These are phyloP conservation scores for Flaveria trinervia DNA, from an alignment of 129 eudicot species.

Conservation along the genomic window DNA sequence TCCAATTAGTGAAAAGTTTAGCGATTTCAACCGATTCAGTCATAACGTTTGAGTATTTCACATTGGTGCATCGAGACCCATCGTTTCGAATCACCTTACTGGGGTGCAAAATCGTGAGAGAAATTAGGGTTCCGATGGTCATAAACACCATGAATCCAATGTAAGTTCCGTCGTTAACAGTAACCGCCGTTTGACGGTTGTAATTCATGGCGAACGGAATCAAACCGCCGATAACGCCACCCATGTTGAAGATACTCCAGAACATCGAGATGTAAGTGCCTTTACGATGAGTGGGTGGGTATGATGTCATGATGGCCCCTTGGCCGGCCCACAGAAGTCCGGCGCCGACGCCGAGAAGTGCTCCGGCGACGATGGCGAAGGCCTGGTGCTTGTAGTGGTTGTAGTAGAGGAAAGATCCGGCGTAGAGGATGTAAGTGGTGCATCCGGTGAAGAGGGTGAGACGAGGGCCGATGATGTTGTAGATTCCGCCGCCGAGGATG, in stretches of 20 bases:
- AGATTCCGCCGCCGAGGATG: constrained; percentile 86
- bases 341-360: constrained; percentile 80
- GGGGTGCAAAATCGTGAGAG: constrained; percentile 74
- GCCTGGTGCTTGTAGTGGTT: constrained; percentile 74
- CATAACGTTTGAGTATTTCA: constrained; percentile 62
- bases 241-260: constrained; percentile 90
- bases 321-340: constrained; percentile 96
- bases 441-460: constrained; percentile 81
- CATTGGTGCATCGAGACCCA: constrained; percentile 70
- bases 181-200: constrained; percentile 51
- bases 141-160: constrained; percentile 91
- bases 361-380: constrained; percentile 78
- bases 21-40: constrained; percentile 49
- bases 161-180: constrained; percentile 93
- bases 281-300: constrained; percentile 70
- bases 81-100: constrained; percentile 76
- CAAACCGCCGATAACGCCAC: constrained; percentile 93
- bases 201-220: constrained; percentile 76
- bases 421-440: constrained; percentile 74
- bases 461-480: constrained; percentile 84
- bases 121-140: constrained; percentile 65
- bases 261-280: constrained; percentile 83
- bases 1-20: constrained; percentile 77
- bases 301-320: constrained; percentile 95
- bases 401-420: constrained; percentile 84